phyloP scores from a whole-genome alignment of 164 flowering plant species.

The Tetracentron sinense region DNA sequence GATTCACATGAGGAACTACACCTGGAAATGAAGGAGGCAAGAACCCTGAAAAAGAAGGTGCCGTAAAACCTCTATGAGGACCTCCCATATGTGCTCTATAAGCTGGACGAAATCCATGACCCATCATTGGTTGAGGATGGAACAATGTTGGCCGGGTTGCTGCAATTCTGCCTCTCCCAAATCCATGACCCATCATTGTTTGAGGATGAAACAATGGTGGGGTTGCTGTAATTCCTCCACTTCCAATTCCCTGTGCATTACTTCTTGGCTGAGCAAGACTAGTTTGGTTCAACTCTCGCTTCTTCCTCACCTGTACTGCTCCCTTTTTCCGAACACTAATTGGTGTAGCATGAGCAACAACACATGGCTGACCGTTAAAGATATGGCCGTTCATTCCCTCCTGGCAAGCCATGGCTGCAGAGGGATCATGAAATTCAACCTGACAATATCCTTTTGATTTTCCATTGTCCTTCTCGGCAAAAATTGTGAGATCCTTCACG shows the following conservation, averaged over 20 bases:
- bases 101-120: conserved; percentile 78
- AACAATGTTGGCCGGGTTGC: conserved; percentile 57
- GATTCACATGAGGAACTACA: conserved; percentile 85
- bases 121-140: conserved; percentile 86
- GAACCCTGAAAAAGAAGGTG: conserved; percentile 66
- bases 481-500: conserved; percentile 81
- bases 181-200: conserved; percentile 85
- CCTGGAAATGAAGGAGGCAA: conserved; percentile 72
- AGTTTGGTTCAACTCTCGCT: conserved; percentile 42
- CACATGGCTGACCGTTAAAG: conserved; percentile 83
- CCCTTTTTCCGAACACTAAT: conserved; percentile 72
- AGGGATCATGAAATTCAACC: conserved; percentile 76
- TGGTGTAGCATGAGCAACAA: conserved; percentile 79
- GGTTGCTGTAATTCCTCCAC: conserved; percentile 56
- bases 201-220: conserved; percentile 75
- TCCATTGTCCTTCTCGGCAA: conserved; percentile 83
- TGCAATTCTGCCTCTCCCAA: conserved; percentile 64
- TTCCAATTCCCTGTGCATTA: conserved; percentile 51
- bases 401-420: conserved; percentile 68
- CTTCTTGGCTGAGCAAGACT: conserved; percentile 44
- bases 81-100: conserved; percentile 82
- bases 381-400: conserved; percentile 88
- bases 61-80: conserved; percentile 72
- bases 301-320: conserved; percentile 70
- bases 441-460: conserved; percentile 90